Percentiles rank a stretch among this genome's conserved stretches.
Evolutionary conservation across 2,329 filamentous ascomycete species (phyloP).

Genomic region (Tothia fuscella): DNA sequence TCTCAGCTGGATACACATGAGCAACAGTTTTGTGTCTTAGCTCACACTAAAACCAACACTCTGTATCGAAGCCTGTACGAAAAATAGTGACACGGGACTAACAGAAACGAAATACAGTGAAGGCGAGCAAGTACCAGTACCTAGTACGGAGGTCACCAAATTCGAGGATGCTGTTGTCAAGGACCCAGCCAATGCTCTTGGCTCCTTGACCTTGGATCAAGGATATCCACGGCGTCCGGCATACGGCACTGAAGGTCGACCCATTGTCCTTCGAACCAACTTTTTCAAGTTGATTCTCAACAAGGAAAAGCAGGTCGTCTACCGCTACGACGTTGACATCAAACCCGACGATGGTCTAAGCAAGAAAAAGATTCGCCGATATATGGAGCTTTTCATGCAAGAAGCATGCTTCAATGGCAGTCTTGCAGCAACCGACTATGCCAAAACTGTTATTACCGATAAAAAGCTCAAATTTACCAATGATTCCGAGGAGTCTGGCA

Average conservation of each 20-base stretch:
- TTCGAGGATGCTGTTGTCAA: constrained; percentile 20
- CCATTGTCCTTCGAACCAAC: constrained; percentile 19
- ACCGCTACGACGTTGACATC: constrained; percentile 18
- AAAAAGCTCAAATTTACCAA: constrained; percentile 12
- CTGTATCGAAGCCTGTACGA: not conserved
- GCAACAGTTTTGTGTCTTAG: too few species aligned
- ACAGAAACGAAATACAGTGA: not conserved
- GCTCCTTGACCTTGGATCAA: not conserved
- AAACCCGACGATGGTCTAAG: constrained; percentile 2
- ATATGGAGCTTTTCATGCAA: not conserved
- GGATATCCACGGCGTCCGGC: constrained; percentile 6
- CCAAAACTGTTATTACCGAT: constrained; percentile 16
- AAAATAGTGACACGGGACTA: too few species aligned
- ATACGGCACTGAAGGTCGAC: constrained; percentile 15
- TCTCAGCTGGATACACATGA: too few species aligned
- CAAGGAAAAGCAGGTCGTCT: constrained; percentile 12
- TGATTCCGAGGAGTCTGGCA: constrained; percentile 16
- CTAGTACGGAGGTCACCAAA: constrained; percentile 15
- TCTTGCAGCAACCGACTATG: constrained; percentile 14
- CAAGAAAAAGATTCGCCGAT: constrained; percentile 7
- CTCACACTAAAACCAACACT: not conserved
- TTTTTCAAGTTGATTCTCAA: constrained; percentile 21
- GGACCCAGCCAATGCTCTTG: constrained; percentile 17
- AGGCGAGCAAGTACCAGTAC: constrained; percentile 3
- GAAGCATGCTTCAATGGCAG: constrained; percentile 3